phyloP scores from a whole-genome alignment of 2,329 filamentous ascomycete species.

The Pseudogymnoascus sp. region DNA sequence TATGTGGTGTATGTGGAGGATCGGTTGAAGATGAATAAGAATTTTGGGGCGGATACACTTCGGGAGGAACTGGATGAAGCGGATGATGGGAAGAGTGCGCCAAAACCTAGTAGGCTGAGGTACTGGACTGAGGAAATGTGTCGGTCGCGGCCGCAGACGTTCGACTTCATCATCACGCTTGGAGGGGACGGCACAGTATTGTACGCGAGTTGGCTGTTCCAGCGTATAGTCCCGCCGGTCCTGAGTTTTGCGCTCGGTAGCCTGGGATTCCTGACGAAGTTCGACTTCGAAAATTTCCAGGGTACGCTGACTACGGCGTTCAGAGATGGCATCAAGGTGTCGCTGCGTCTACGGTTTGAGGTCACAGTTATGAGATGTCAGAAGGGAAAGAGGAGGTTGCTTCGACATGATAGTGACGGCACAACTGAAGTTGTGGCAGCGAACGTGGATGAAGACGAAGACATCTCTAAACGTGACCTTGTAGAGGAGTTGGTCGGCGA shows the following conservation, averaged over 20 bases:
- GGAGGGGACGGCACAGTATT: slow-evolving; percentile 96
- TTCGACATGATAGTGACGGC: slow-evolving; percentile 20
- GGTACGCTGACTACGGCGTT: slow-evolving; percentile 65
- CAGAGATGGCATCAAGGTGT: slow-evolving; percentile 77
- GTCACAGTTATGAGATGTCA: slow-evolving; percentile 84
- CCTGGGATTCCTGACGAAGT: slow-evolving; percentile 91
- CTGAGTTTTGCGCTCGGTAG: slow-evolving; percentile 87
- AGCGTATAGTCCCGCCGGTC: slow-evolving; percentile 87
- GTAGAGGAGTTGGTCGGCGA: slow-evolving; percentile 87
- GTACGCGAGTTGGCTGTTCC: slow-evolving; percentile 94
- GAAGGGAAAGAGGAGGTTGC: slow-evolving; percentile 32
- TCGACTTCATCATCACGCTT: slow-evolving; percentile 88
- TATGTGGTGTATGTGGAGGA: slow-evolving; percentile 83
- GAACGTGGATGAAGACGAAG: slow-evolving; percentile 24
- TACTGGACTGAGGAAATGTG: slow-evolving; percentile 84
- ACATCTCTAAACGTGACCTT: slow-evolving; percentile 50
- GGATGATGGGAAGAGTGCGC: slow-evolving; percentile 24
- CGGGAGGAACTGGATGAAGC: slow-evolving; percentile 30
- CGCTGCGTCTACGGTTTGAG: slow-evolving; percentile 80
- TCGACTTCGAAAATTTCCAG: slow-evolving; percentile 74
- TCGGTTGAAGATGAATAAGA: slow-evolving; percentile 59
- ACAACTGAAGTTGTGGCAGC: slow-evolving; percentile 1
- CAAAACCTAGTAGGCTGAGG: slow-evolving; percentile 44
- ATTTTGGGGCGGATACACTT: slow-evolving; percentile 66
- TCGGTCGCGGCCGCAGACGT: slow-evolving; percentile 67